phyloP scores from a whole-genome alignment of 2,329 filamentous ascomycete species.

The Exophiala sp. region DNA sequence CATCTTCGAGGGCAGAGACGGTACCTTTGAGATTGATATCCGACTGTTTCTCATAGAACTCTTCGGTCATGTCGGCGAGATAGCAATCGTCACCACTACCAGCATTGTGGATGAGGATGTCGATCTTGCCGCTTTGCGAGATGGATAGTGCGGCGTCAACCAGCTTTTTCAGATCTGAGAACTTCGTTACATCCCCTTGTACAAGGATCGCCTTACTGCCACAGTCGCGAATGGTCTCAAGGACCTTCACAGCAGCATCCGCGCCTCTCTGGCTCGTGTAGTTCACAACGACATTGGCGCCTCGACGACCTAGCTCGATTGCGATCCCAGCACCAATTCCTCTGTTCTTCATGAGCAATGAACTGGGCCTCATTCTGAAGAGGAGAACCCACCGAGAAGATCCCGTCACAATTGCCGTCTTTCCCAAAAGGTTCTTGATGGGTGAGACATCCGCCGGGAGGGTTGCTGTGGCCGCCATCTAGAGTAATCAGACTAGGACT shows the following conservation, averaged over 20 bases:
- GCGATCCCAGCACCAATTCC: conserved; percentile 37
- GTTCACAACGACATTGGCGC: conserved; percentile 35
- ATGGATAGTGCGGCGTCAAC: neutral
- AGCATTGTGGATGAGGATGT: conserved; percentile 24
- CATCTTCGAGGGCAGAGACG: too few relatives aligned
- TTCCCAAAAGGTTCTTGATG: neutral
- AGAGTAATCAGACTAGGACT: too few relatives aligned
- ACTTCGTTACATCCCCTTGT: conserved; percentile 5
- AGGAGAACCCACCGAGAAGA: neutral
- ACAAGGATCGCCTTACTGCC: conserved; percentile 44
- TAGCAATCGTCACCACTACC: conserved; percentile 23
- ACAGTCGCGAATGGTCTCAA: conserved; percentile 56
- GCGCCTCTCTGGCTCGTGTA: conserved; percentile 47
- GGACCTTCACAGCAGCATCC: conserved; percentile 58
- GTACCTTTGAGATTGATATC: conserved; percentile 2
- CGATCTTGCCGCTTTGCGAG: conserved; percentile 1
- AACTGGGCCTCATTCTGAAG: too few relatives aligned
- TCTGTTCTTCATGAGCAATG: conserved; percentile 5
- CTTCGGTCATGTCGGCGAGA: conserved; percentile 24
- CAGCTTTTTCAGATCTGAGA: neutral
- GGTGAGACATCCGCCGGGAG: too few relatives aligned
- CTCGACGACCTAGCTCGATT: conserved; percentile 33
- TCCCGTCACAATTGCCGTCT: conserved; percentile 3
- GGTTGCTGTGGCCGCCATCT: too few relatives aligned
- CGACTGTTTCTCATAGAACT: conserved; percentile 20